A percentile compares a stretch with the other conserved stretches of the same genome.
phyloP scores from a whole-genome alignment of 1,139 yeast species.

The Geotrichum siamense region DNA sequence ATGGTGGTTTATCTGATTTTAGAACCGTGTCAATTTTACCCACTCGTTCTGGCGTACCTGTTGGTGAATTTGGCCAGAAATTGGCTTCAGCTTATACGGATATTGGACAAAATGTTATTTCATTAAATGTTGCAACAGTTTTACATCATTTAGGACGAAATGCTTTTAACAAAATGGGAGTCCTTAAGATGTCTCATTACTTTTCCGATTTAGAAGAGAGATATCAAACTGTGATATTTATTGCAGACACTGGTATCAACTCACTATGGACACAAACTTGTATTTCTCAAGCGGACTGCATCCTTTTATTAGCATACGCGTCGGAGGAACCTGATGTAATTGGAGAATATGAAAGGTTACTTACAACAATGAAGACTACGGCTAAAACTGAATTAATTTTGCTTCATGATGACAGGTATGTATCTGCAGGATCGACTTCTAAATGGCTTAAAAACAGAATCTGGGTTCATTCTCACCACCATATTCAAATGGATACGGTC shows the following conservation, averaged over 20 bases:
- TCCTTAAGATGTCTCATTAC: constrained; percentile 77
- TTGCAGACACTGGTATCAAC: constrained; percentile 76
- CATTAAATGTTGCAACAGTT: constrained; percentile 75
- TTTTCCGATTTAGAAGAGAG: constrained; percentile 88
- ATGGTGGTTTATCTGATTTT: constrained; percentile 33
- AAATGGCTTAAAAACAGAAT: constrained; percentile 76
- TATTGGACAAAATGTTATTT: constrained; percentile 67
- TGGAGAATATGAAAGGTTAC: constrained; percentile 77
- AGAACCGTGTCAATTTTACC: constrained; percentile 85
- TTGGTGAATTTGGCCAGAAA: constrained; percentile 71
- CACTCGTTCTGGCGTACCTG: constrained; percentile 70
- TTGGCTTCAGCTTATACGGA: constrained; percentile 62
- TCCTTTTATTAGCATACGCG: constrained; percentile 42
- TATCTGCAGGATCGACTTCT: constrained; percentile 77
- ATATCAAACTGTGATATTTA: constrained; percentile 77
- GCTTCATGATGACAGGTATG: constrained; percentile 74
- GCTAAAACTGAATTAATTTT: constrained; percentile 85
- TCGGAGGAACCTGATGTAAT: constrained; percentile 51
- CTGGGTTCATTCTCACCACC: constrained; percentile 94
- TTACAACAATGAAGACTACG: constrained; percentile 70
- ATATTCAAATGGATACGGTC: constrained; percentile 45
- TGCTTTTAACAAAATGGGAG: constrained; percentile 86
- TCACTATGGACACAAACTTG: constrained; percentile 92
- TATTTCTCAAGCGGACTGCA: constrained; percentile 91
- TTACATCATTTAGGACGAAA: constrained; percentile 78